Percentiles rank a stretch among this genome's conserved stretches.
phyloP scores from a whole-genome alignment of 1,139 yeast genomes.

The Saccharomyces pastorianus region DNA sequence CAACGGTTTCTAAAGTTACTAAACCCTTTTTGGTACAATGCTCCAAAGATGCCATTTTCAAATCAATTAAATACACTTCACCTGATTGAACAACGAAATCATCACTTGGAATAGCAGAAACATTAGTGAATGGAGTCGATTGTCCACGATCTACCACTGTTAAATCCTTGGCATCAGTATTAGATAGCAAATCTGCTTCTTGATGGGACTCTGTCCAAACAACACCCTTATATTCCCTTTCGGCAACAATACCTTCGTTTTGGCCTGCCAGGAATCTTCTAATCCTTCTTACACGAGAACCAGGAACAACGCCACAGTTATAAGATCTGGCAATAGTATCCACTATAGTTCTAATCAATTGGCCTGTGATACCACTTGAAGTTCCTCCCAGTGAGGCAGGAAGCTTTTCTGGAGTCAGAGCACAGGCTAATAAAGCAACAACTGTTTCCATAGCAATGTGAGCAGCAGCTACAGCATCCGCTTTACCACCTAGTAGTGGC shows the following conservation, averaged over 20 bases:
- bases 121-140: slow-evolving; percentile 31
- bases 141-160: slow-evolving; percentile 31
- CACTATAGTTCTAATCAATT: slow-evolving; percentile 61
- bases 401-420: slow-evolving; percentile 65
- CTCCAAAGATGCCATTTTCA: slow-evolving; percentile 65
- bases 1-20: slow-evolving; percentile 57
- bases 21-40: slow-evolving; percentile 52
- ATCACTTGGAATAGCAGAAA: slow-evolving; percentile 58
- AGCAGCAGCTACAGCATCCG: slow-evolving; percentile 85
- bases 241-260: slow-evolving; percentile 84
- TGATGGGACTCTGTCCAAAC: slow-evolving; percentile 84
- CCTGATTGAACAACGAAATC: slow-evolving; percentile 69
- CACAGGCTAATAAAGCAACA: slow-evolving; percentile 62
- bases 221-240: slow-evolving; percentile 86
- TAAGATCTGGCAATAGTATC: slow-evolving; percentile 74
- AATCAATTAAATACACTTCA: slow-evolving; percentile 80
- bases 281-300: slow-evolving; percentile 82
- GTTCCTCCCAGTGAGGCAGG: slow-evolving; percentile 35
- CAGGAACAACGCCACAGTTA: slow-evolving; percentile 81
- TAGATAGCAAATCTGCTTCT: slow-evolving; percentile 50
- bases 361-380: slow-evolving; percentile 48
- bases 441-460: slow-evolving; percentile 84
- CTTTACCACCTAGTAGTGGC: slow-evolving; percentile 74
- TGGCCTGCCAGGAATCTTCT: slow-evolving; percentile 95
- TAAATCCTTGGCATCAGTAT: slow-evolving; percentile 36